Evolutionary conservation across 225 moss, liverwort and hornwort species (phyloP), one percentile per base, ranked within the genome.

Genomic region (Polytrichum commune): DNA sequence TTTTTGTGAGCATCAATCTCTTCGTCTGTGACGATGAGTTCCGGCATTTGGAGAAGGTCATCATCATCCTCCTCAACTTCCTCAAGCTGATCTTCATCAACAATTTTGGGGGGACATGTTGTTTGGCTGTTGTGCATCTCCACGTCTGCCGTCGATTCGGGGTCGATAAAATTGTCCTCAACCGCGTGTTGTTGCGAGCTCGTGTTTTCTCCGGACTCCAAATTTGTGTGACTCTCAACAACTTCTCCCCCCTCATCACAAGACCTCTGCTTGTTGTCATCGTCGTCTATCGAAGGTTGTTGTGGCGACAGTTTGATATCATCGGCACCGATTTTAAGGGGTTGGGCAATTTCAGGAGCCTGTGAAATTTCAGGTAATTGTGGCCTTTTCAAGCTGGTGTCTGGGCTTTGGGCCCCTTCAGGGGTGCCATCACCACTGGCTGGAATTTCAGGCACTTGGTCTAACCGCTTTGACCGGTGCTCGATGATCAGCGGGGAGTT

Each of bases 401-500:
- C 75, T 1, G 86, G 83, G 16, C 80, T 79, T 18, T 20, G 80
- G 54, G 73, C 58, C 29, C 71, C 69, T 8, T 83, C 86, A 1
- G 80, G 80, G 20, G 80, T 83, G 53, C 79, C 80, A 56, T 32
- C 75, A 20, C 82, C 80, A 54, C 71, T 77, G 1, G 64, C 54
- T 1, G 86, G 53, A 24, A 80, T 19, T 80, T 86, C 83, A 73
- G 67, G 73, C 68, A 63, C 75, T n/a, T 72, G 55, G 57, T 82
- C 83, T 68, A 86, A 55, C 23, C 80, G 83, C 78, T 75, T 78
- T 5, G 86, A 86, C 56, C 70, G 73, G 30, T 80, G 80, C 67
- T 78, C 80, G 68, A 83, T 68, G 72, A 78, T 87, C 72, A 87
- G 81, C 65, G 79, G 77, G 69, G 80, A 82, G 69, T 78, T 81